phyloP scores from a whole-genome alignment of 1,139 yeast species.

The Hyphopichia buzzinii region DNA sequence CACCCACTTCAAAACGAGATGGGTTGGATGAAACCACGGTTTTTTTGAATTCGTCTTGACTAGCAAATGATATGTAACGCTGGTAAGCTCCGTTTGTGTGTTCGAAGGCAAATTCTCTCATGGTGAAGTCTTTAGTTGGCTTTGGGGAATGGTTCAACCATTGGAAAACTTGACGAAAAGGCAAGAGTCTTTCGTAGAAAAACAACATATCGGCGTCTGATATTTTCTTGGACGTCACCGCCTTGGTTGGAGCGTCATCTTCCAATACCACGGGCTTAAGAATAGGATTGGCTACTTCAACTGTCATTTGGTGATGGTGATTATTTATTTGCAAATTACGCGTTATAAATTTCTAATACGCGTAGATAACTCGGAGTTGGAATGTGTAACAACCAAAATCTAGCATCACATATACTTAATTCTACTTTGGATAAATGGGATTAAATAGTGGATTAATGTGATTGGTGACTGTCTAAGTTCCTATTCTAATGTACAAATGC shows the following conservation, averaged over 20 bases:
- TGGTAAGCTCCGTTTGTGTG: constrained; percentile 82
- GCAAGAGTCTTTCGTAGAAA: constrained; percentile 71
- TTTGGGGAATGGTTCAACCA: constrained; percentile 89
- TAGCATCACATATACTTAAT: no score
- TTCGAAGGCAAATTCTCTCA: constrained; percentile 94
- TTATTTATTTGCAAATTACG: not conserved
- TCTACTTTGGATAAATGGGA: no score
- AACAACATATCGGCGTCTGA: constrained; percentile 58
- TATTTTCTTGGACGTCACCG: not conserved
- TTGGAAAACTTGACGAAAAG: constrained; percentile 71
- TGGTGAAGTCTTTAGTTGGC: constrained; percentile 68
- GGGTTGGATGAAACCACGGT: constrained; percentile 77
- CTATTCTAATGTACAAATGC: not conserved
- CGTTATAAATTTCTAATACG: not conserved
- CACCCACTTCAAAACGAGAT: constrained; percentile 92
- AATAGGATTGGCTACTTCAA: not conserved
- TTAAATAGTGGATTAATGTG: no score
- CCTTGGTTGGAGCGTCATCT: not conserved
- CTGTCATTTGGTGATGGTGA: not conserved
- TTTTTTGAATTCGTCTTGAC: constrained; percentile 69
- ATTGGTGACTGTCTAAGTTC: no score
- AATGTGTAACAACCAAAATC: no score
- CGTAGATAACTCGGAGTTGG: not conserved
- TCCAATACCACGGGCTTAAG: not conserved
- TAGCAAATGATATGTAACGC: constrained; percentile 76